phyloP scores from a whole-genome alignment of 208 protist genomes.

The Crithidia acanthocephali region DNA sequence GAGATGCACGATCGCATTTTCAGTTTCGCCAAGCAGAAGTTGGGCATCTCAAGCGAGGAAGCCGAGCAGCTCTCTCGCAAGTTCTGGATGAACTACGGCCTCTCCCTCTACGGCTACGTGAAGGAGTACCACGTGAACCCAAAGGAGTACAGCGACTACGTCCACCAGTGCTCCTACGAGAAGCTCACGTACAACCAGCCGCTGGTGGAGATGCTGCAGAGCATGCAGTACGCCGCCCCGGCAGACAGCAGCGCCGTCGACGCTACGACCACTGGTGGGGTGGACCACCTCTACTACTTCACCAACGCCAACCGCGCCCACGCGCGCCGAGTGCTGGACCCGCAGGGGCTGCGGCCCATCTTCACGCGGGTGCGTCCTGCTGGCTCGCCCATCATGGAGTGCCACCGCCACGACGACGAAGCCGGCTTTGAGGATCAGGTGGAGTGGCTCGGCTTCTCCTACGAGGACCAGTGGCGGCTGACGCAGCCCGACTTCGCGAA shows the following conservation, averaged over 20 bases:
- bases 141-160: conserved; percentile 63
- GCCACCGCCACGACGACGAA: conserved; percentile 34
- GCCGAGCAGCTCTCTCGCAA: conserved; percentile 34
- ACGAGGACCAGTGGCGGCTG: conserved; percentile 80
- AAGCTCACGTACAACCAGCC: conserved; percentile 42
- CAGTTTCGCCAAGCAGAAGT: conserved; percentile 37
- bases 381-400: conserved; percentile 33
- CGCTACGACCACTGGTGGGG: background rate
- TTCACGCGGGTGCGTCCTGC: conserved; percentile 39
- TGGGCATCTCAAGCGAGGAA: conserved; percentile 42
- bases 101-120: conserved; percentile 63
- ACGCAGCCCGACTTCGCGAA: conserved; percentile 63
- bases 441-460: conserved; percentile 65
- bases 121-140: conserved; percentile 61
- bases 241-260: background rate
- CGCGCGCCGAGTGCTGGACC: conserved; percentile 49
- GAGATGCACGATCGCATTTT: conserved; percentile 68
- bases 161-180: conserved; percentile 73
- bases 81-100: conserved; percentile 64
- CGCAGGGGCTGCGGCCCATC: conserved; percentile 52
- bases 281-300: conserved; percentile 73
- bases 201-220: conserved; percentile 59
- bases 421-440: conserved; percentile 39
- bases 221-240: conserved; percentile 35
- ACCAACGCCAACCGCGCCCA: conserved; percentile 72